These are phyloP conservation scores for Millerozyma acaciae DNA, from an alignment of 805 yeast species.

Conservation along the genomic window DNA sequence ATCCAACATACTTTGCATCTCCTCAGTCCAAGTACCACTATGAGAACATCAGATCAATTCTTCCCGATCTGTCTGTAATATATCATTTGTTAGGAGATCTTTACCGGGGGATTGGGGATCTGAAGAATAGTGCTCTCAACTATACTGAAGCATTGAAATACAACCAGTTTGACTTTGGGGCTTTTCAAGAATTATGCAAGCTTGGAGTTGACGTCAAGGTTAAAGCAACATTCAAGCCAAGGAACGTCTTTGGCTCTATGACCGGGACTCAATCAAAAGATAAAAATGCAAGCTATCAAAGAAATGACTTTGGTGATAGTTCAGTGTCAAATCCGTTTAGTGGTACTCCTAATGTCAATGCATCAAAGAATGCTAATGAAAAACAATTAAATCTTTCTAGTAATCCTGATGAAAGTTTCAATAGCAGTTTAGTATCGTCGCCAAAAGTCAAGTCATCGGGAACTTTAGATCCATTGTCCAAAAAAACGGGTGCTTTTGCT, in stretches of 20 bases:
- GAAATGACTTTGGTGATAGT: constrained; percentile 5
- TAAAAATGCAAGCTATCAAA: not conserved
- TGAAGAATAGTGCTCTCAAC: constrained; percentile 59
- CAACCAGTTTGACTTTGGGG: constrained; percentile 85
- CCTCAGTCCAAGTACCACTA: constrained; percentile 27
- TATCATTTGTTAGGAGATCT: constrained; percentile 69
- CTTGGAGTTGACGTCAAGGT: constrained; percentile 69
- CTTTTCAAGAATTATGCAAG: constrained; percentile 69
- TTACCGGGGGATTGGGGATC: constrained; percentile 54
- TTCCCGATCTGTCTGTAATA: constrained; percentile 70
- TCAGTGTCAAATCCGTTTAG: constrained; percentile 25
- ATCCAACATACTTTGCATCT: constrained; percentile 13
- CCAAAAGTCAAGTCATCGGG: constrained; percentile 21
- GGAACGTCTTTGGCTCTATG: constrained; percentile 4
- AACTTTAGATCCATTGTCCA: constrained; percentile 37
- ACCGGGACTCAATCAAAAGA: constrained; percentile 2
- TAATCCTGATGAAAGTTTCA: constrained; percentile 20
- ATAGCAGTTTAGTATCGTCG: constrained; percentile 23
- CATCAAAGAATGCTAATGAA: constrained; percentile 4
- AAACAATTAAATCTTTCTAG: constrained; percentile 10
- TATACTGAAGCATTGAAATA: constrained; percentile 65
- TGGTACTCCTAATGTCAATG: constrained; percentile 1
- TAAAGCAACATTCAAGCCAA: constrained; percentile 45
- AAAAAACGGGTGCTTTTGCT: constrained; percentile 19
- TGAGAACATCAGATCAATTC: constrained; percentile 33